Evolutionary conservation across 2,329 filamentous ascomycete genomes (phyloP).

Genomic region (Cytospora schulzeri): DNA sequence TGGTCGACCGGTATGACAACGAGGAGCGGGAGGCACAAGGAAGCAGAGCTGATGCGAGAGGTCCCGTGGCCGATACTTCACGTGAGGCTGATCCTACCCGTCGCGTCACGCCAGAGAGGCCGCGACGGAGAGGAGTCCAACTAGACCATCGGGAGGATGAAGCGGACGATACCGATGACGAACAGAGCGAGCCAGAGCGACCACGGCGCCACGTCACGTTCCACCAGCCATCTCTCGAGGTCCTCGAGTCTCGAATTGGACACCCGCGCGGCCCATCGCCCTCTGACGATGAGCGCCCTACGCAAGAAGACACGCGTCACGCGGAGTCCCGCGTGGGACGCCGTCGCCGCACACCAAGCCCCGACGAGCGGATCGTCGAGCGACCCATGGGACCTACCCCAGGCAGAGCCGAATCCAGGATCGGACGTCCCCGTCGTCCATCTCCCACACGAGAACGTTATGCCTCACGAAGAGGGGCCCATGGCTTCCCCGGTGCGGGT

Average conservation of each 20-base stretch:
- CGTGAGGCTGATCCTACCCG: neutral
- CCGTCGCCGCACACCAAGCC: neutral
- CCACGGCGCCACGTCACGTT: slow-evolving; percentile 10
- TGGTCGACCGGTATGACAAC: slow-evolving; percentile 8
- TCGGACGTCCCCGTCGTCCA: neutral
- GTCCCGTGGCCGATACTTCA: neutral
- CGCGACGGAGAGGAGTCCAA: neutral
- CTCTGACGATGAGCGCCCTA: neutral
- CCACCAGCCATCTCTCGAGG: neutral
- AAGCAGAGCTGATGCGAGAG: neutral
- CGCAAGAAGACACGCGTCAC: slow-evolving; percentile 5
- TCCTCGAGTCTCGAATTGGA: slow-evolving; percentile 10
- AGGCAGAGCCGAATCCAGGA: slow-evolving; percentile 11
- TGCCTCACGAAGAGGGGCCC: neutral
- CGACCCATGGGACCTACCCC: neutral
- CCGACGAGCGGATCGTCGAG: neutral
- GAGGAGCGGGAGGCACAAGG: neutral
- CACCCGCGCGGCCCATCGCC: neutral
- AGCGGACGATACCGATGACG: neutral
- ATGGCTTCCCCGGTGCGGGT: neutral
- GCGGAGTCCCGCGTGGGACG: slow-evolving; percentile 11
- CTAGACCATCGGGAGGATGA: neutral
- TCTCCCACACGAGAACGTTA: neutral
- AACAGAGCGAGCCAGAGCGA: neutral
- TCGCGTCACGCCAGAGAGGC: neutral